Conservation (phyloP, 23 red algal genomes). For the Gracilaria gracilis region DNA sequence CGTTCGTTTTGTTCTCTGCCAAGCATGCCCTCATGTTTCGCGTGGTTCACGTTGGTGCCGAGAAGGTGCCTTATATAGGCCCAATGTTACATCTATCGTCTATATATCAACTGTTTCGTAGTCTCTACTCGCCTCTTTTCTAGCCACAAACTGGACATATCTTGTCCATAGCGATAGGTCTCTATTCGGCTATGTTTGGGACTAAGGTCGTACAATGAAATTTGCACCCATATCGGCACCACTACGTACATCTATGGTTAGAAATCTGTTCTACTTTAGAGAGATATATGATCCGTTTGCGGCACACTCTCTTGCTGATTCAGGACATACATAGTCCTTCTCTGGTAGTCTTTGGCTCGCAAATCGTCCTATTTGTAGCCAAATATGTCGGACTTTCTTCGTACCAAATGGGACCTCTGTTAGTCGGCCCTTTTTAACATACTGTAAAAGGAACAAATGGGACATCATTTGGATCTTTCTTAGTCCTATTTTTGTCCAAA, state of each 20-base stretch:
- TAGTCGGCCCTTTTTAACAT: not conserved
- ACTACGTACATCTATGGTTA: not conserved
- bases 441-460: not conserved
- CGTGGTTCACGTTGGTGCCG: too few species aligned
- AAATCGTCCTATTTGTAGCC: not conserved
- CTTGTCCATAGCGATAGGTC: too few species aligned
- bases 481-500: not conserved
- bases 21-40: too few species aligned
- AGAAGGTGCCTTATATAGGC: too few species aligned
- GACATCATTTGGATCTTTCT: not conserved
- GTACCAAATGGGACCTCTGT: not conserved
- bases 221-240: too few species aligned
- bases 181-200: too few species aligned
- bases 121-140: too few species aligned
- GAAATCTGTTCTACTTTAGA: not conserved
- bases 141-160: too few species aligned
- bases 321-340: not conserved
- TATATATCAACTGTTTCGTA: too few species aligned
- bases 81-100: not conserved
- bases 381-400: not conserved
- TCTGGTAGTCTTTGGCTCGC: not conserved
- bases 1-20: too few species aligned
- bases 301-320: not conserved
- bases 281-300: not conserved
- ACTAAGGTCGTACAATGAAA: too few species aligned